Evolutionary conservation across 345 rosid species (phyloP), one percentile per base, ranked within the genome.

Genomic region (Sonneratia caseolaris): DNA sequence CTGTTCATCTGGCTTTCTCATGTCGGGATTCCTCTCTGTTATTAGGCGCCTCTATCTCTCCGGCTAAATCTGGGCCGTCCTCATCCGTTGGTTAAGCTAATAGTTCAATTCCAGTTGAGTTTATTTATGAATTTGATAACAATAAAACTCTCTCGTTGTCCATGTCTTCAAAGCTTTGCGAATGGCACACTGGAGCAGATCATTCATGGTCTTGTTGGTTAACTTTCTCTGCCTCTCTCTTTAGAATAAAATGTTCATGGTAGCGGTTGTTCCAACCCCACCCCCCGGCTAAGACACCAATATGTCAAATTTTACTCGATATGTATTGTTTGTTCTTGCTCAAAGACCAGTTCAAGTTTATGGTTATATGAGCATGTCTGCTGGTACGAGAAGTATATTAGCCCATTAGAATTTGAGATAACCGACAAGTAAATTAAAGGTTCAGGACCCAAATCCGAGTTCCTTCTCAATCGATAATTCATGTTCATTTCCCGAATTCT

Each of bases 21-120:
- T 87, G 92, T 86, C 88, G 69, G 82, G 82, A 0, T 73, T 62
- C 68, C 64, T 74, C 48, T 81, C 90, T 5, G 15, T 78, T 69
- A 48, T 87, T n/a, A 76, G 88, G 81, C 97, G 97, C 72, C 56
- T 87, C n/a, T 91, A 94, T 76, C 97, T 94, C 81, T 75, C 95
- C 68, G 57, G 84, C 81, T 94, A 94, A 73, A 94, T 91, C 72
- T 94, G 97, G 97, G 65, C 75, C 48, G 85, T 94, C 82, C 88
- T 94, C 77, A 14, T 85, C 64, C 96, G 97, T 83, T 92, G 97
- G 97, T 76, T 79, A 84, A 75, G 75, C 27, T 77, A 36, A 32
- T 10, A 32, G 8, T 64, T 75, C 68, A 19, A 8, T 57, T 61
- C 32, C 51, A 40, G 13, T 27, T 38, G 22, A 12, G 22, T 27